These are phyloP conservation scores for Vitis rupestris DNA, from an alignment of 164 flowering plant genomes.

Conservation along the genomic window DNA sequence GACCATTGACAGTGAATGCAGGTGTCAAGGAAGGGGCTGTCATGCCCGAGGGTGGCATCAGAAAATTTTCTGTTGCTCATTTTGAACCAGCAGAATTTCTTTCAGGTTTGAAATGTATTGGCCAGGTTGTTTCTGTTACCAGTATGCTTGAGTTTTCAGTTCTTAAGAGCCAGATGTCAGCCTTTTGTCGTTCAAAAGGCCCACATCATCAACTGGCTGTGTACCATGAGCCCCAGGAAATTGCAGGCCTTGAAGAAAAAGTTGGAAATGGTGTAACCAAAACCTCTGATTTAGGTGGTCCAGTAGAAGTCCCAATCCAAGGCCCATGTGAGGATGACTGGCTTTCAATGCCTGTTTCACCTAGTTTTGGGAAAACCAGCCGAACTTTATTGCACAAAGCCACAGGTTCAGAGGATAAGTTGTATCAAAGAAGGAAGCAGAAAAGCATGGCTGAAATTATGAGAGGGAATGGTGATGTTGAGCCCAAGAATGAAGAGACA, in stretches of 20 bases:
- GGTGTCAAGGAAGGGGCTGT: slow-evolving; percentile 42
- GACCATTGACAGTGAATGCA: slow-evolving; percentile 35
- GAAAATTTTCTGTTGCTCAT: slow-evolving; percentile 1
- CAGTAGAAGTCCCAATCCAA: slow-evolving; percentile 22
- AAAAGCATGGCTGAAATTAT: slow-evolving; percentile 50
- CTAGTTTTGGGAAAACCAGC: slow-evolving; percentile 7
- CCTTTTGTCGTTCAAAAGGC: slow-evolving; percentile 40
- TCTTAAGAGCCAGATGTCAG: slow-evolving; percentile 34
- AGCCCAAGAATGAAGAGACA: slow-evolving; percentile 7
- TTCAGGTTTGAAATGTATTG: slow-evolving; percentile 22
- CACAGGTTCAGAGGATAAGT: slow-evolving; percentile 22
- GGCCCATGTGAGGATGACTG: slow-evolving; percentile 39
- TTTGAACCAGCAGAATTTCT: slow-evolving; percentile 24
- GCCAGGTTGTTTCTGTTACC: slow-evolving; percentile 8
- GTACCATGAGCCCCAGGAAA: slow-evolving; percentile 24
- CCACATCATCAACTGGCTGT: slow-evolving; percentile 30
- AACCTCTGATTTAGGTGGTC: slow-evolving; percentile 11
- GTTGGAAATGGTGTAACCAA: background rate
- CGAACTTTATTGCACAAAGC: slow-evolving; percentile 10
- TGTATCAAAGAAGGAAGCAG: slow-evolving; percentile 49
- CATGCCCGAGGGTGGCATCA: slow-evolving; percentile 22
- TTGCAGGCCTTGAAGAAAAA: slow-evolving; percentile 35
- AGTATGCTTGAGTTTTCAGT: slow-evolving; percentile 25
- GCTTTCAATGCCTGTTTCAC: slow-evolving; percentile 26
- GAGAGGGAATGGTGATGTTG: slow-evolving; percentile 9